phyloP scores from a whole-genome alignment of 768 basidiomycete species.

The Pulveroboletus sp. region DNA sequence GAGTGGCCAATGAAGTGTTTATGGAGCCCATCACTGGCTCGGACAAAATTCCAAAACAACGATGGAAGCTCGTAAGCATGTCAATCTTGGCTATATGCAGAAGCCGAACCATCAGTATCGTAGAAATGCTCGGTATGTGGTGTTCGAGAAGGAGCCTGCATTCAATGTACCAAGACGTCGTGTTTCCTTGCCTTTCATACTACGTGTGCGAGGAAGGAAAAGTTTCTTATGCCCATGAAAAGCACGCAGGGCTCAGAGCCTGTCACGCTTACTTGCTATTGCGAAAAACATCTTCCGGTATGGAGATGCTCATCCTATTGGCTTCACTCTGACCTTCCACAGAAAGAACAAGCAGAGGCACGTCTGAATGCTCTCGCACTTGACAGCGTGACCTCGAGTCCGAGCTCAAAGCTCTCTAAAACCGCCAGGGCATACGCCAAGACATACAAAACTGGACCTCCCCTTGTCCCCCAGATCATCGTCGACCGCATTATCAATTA shows the following conservation, averaged over 20 bases:
- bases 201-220: slow-evolving; percentile 89
- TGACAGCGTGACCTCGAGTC: slow-evolving; percentile 38
- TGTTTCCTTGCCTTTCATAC: slow-evolving; percentile 95
- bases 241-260: slow-evolving; percentile 72
- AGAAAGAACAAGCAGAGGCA: slow-evolving; percentile 70
- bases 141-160: slow-evolving; percentile 76
- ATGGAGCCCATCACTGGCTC: slow-evolving; percentile 97
- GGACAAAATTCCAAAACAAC: slow-evolving; percentile 81
- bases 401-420: slow-evolving; percentile 56
- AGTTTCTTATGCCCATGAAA: slow-evolving; percentile 85
- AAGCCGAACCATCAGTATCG: not conserved
- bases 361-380: slow-evolving; percentile 55
- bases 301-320: slow-evolving; percentile 22
- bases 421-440: slow-evolving; percentile 89
- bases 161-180: slow-evolving; percentile 88
- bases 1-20: slow-evolving; percentile 90
- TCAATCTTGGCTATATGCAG: not conserved
- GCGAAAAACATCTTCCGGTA: slow-evolving; percentile 90
- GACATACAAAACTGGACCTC: slow-evolving; percentile 89
- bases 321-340: not conserved
- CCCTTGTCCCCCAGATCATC: slow-evolving; percentile 84
- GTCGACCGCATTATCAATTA: slow-evolving; percentile 79
- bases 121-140: slow-evolving; percentile 67
- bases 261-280: slow-evolving; percentile 73
- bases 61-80: slow-evolving; percentile 87